Percentiles rank a stretch among this genome's conserved stretches.
Evolutionary conservation across 2,329 filamentous ascomycete species (phyloP).

Genomic region (Harringtonia aguacate): DNA sequence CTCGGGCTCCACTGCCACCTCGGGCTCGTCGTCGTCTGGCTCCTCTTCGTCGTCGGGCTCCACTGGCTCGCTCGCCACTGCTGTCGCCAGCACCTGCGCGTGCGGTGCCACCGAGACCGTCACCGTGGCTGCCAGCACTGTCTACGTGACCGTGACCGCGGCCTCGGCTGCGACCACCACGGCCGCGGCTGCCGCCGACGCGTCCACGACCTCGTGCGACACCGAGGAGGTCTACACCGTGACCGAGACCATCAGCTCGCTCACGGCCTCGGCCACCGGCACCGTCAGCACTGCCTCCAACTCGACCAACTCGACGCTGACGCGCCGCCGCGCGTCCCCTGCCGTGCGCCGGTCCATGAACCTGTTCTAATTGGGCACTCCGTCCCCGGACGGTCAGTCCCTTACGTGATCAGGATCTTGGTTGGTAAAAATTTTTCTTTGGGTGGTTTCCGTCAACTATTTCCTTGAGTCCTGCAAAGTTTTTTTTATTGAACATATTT

Average conservation of each 20-base stretch:
- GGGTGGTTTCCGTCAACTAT: too few relatives aligned
- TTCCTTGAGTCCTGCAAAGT: too few relatives aligned
- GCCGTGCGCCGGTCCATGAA: too few relatives aligned
- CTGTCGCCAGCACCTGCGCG: background rate
- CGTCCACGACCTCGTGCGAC: background rate
- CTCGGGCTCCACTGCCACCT: background rate
- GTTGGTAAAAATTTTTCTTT: too few relatives aligned
- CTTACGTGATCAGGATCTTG: too few relatives aligned
- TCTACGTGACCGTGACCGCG: background rate
- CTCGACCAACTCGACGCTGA: background rate
- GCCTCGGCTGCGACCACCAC: background rate
- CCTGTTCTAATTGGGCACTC: background rate
- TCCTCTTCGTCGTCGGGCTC: constrained; percentile 2
- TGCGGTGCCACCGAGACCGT: background rate
- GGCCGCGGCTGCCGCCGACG: background rate
- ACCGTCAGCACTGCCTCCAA: background rate
- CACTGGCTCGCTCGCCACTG: background rate
- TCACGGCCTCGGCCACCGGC: background rate
- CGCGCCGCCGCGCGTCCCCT: background rate
- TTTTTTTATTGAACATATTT: background rate
- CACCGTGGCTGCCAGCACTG: background rate
- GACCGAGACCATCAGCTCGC: background rate
- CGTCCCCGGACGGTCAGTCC: too few relatives aligned
- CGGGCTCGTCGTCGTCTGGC: too few relatives aligned
- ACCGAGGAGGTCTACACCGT: background rate